Evolutionary conservation across 768 basidiomycete genomes (phyloP).

Genomic region (Lepiota subincarnata): DNA sequence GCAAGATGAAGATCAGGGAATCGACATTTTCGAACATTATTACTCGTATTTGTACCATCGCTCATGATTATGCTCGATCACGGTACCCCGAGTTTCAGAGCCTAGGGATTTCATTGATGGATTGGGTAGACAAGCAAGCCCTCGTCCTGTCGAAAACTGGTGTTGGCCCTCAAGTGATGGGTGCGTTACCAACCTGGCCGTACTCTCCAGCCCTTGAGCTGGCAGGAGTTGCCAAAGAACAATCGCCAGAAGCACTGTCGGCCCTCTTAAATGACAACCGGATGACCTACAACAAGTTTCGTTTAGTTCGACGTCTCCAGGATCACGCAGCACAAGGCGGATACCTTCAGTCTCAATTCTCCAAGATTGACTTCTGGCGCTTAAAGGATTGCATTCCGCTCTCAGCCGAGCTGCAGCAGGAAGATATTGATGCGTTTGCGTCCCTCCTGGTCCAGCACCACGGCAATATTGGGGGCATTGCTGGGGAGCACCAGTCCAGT

Average conservation of each 20-base stretch:
- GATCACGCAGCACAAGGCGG: conserved; percentile 38
- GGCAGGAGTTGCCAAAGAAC: conserved; percentile 37
- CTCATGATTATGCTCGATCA: conserved; percentile 47
- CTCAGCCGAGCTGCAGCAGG: conserved; percentile 47
- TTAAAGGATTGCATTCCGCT: conserved; percentile 74
- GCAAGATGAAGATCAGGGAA: conserved; percentile 35
- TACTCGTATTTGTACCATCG: conserved; percentile 60
- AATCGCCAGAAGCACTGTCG: conserved; percentile 46
- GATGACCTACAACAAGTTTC: conserved; percentile 74
- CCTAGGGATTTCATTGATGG: conserved; percentile 45
- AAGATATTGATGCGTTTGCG: conserved; percentile 72
- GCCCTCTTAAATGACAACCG: conserved; percentile 52
- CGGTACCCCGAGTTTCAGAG: conserved; percentile 24
- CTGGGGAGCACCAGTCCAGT: conserved; percentile 42
- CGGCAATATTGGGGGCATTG: conserved; percentile 61
- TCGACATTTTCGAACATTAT: conserved; percentile 60
- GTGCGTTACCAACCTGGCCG: conserved; percentile 76
- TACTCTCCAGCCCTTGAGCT: conserved; percentile 50
- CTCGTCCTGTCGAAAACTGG: conserved; percentile 35
- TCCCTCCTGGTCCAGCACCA: conserved; percentile 54
- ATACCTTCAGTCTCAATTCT: conserved; percentile 44
- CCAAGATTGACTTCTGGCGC: conserved; percentile 73
- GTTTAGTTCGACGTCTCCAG: conserved; percentile 62
- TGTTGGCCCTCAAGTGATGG: conserved; percentile 37
- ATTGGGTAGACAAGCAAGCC: conserved; percentile 62